Conservation (phyloP, 108 stramenopile species). For the Skeletonema grethae region DNA sequence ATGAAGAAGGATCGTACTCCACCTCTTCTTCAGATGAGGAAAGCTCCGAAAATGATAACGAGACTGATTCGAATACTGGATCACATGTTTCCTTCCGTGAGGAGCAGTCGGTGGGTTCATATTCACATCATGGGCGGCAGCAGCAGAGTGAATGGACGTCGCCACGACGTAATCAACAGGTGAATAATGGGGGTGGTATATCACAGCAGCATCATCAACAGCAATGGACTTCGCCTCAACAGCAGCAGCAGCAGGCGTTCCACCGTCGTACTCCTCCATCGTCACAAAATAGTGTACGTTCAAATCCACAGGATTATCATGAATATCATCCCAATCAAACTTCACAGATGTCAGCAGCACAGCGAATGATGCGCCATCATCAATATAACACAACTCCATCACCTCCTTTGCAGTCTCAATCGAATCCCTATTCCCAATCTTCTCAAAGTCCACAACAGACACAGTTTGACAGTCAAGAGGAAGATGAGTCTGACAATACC, state of each 20-base stretch:
- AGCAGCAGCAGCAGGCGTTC: not conserved
- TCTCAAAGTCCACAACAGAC: not conserved
- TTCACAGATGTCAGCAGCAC: not conserved
- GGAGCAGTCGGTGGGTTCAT: not conserved
- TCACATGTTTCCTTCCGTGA: not conserved
- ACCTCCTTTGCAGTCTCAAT: not conserved
- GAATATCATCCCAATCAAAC: not conserved
- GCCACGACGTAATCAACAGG: not conserved
- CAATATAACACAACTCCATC: not conserved
- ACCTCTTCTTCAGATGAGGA: not conserved
- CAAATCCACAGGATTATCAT: not conserved
- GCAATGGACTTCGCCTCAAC: not conserved
- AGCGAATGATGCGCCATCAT: not conserved
- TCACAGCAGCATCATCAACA: not conserved
- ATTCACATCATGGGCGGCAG: not conserved
- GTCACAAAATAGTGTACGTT: not conserved
- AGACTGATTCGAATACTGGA: not conserved
- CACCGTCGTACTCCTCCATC: not conserved
- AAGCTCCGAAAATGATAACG: not conserved
- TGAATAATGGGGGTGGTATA: not conserved
- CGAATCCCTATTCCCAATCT: not conserved
- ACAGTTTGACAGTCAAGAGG: not conserved
- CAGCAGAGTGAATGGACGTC: not conserved
- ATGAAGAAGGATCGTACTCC: not conserved
- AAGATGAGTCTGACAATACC: not conserved